These are phyloP conservation scores for Martiniozyma asiatica DNA, from an alignment of 1,139 yeast species.

Conservation along the genomic window DNA sequence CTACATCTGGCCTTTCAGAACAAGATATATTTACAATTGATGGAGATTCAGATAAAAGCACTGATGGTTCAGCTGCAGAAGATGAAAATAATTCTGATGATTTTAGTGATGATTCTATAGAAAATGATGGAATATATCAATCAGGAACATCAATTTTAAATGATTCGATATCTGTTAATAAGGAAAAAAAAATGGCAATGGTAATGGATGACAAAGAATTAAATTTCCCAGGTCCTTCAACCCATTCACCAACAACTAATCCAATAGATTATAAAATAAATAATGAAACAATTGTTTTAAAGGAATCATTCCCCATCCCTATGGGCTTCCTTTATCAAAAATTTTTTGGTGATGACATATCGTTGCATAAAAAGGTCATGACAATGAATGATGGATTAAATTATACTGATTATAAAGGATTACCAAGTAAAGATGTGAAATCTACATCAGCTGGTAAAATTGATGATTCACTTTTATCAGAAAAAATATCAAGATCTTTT, in stretches of 20 bases:
- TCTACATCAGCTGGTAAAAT: too few species aligned
- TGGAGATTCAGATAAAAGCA: constrained; percentile 10
- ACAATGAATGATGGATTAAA: constrained; percentile 37
- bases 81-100: too few species aligned
- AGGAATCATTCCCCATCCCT: constrained; percentile 29
- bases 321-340: constrained; percentile 37
- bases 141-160: constrained; percentile 5
- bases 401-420: constrained; percentile 30
- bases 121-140: constrained; percentile 7
- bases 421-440: too few species aligned
- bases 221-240: constrained; percentile 29
- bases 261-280: constrained; percentile 15
- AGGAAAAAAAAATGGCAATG: not conserved
- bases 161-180: constrained; percentile 1
- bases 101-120: not conserved
- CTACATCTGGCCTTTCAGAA: constrained; percentile 14
- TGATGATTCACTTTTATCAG: constrained; percentile 22
- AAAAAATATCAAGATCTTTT: constrained; percentile 26
- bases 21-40: constrained; percentile 29
- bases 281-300: constrained; percentile 24
- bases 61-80: too few species aligned
- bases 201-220: constrained; percentile 1
- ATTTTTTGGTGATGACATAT: constrained; percentile 33
- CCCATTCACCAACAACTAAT: constrained; percentile 24
- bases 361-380: constrained; percentile 31